Percentiles rank a stretch among this genome's conserved stretches.
phyloP scores from a whole-genome alignment of 257 asterid species.

The Solanum sparsipilum region DNA sequence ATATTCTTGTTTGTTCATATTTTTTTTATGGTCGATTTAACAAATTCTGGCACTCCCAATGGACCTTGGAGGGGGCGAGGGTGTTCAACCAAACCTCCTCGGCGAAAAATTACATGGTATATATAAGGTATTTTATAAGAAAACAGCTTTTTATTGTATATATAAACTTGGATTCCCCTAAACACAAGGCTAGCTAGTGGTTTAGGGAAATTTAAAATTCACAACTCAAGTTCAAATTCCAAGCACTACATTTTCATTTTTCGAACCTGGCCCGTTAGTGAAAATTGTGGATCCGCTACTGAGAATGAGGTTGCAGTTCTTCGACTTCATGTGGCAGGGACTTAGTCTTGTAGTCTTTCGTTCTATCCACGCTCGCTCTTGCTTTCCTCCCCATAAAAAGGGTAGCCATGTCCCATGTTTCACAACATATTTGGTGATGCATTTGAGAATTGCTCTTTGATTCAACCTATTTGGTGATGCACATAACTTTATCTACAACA shows the following conservation, averaged over 20 bases:
- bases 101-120: too few relatives aligned
- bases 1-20: too few relatives aligned
- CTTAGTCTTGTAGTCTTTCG: not conserved
- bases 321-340: not conserved
- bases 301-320: not conserved
- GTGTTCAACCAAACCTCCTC: not conserved
- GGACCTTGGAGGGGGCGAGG: not conserved
- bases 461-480: not conserved
- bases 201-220: not conserved
- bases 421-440: not conserved
- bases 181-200: not conserved
- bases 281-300: not conserved
- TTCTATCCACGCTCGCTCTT: not conserved
- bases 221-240: not conserved
- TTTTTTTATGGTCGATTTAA: too few relatives aligned
- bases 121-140: rapidly evolving
- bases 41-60: too few relatives aligned
- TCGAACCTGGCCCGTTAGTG: not conserved
- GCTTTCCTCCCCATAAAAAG: not conserved
- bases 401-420: too few relatives aligned
- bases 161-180: not conserved
- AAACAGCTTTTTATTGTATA: not conserved
- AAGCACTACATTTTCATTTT: not conserved
- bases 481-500: not conserved
- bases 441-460: not conserved